phyloP scores from a whole-genome alignment of 176 grass and related monocot species.

The Aegilops umbellulata region DNA sequence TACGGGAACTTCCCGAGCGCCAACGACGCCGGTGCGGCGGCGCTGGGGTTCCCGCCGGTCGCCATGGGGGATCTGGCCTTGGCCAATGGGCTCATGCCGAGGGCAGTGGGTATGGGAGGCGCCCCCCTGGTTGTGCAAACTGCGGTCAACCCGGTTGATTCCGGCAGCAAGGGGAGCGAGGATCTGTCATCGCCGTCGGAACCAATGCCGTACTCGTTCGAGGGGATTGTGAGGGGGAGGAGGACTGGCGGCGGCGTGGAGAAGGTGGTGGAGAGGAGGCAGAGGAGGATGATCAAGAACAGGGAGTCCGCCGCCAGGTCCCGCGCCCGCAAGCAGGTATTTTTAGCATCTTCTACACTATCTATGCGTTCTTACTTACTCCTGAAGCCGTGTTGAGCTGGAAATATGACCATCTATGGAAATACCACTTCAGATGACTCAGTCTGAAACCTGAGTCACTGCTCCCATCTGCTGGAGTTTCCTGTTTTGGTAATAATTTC shows the following conservation, averaged over 20 bases:
- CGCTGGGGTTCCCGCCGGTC: slow-evolving; percentile 36
- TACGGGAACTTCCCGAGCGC: slow-evolving; percentile 37
- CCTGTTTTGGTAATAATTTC: slow-evolving; percentile 24
- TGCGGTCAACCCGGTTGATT: slow-evolving; percentile 29
- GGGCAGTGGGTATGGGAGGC: slow-evolving; percentile 35
- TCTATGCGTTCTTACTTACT: slow-evolving; percentile 2
- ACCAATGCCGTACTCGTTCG: slow-evolving; percentile 51
- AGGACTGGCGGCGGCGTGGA: slow-evolving; percentile 52
- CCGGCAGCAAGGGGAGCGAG: slow-evolving; percentile 49
- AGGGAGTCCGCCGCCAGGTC: slow-evolving; percentile 84
- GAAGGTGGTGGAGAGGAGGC: slow-evolving; percentile 86
- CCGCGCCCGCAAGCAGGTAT: slow-evolving; percentile 80
- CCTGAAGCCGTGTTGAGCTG: no score
- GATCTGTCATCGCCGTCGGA: slow-evolving; percentile 60
- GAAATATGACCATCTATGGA: no score
- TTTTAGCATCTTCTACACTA: slow-evolving; percentile 3
- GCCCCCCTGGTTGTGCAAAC: slow-evolving; percentile 23
- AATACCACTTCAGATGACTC: no score
- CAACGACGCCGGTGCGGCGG: slow-evolving; percentile 26
- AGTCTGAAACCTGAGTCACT: no score
- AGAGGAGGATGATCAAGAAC: slow-evolving; percentile 98
- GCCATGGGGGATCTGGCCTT: slow-evolving; percentile 41
- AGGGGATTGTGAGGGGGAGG: slow-evolving; percentile 56
- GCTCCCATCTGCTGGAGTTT: neutral
- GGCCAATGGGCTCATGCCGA: slow-evolving; percentile 46